phyloP scores from a whole-genome alignment of 2,329 filamentous ascomycete genomes.

The Exserohilum turcica region DNA sequence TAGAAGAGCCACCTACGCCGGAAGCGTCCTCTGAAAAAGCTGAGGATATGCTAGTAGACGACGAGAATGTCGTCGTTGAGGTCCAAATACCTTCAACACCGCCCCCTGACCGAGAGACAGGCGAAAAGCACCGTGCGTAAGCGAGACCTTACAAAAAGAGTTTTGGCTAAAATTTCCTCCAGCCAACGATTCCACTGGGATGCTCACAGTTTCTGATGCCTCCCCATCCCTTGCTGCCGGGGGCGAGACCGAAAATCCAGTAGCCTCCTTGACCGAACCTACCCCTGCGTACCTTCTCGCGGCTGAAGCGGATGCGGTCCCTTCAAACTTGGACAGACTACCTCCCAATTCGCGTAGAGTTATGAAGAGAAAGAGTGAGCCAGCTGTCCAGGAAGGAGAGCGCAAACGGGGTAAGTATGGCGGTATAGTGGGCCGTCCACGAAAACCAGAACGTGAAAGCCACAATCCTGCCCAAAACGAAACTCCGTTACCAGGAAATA shows the following conservation, averaged over 20 bases:
- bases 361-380: conserved; percentile 29
- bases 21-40: not conserved
- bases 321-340: conserved; percentile 28
- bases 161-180: not conserved
- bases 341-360: conserved; percentile 16
- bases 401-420: conserved; percentile 21
- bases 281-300: conserved; percentile 18
- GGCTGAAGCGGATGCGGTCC: conserved; percentile 25
- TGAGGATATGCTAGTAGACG: not conserved
- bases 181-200: not conserved
- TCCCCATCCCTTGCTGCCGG: not conserved
- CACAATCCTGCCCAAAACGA: not conserved
- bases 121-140: not conserved
- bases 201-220: not conserved
- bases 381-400: conserved; percentile 1
- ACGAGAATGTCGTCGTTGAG: not conserved
- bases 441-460: conserved; percentile 13
- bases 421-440: conserved; percentile 22
- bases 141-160: not conserved
- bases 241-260: not conserved
- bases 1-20: not conserved
- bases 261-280: not conserved
- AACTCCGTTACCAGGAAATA: not conserved
- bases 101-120: not conserved
- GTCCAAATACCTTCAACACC: conserved; percentile 1